phyloP scores from a whole-genome alignment of 2,329 filamentous ascomycete genomes.

The Thielaviopsis populi region DNA sequence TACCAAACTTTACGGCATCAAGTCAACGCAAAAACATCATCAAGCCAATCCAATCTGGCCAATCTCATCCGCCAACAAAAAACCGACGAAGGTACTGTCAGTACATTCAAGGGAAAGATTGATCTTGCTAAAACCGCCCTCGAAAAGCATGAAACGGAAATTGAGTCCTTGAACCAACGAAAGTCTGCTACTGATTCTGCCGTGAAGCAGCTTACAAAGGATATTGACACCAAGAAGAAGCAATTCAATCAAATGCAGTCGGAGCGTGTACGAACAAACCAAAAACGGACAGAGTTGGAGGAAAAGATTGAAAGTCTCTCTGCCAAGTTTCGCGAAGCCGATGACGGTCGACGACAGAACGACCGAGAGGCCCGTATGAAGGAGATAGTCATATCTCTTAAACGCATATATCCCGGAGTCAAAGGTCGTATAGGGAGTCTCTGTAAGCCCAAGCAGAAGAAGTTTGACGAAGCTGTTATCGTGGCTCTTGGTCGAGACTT shows the following conservation, averaged over 20 bases:
- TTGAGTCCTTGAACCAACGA: conserved; percentile 52
- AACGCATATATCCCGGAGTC: conserved; percentile 82
- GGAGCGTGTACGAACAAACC: conserved; percentile 64
- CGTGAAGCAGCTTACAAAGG: conserved; percentile 53
- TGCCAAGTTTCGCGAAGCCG: conserved; percentile 67
- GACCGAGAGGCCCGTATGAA: conserved; percentile 65
- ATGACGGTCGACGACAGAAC: conserved; percentile 72
- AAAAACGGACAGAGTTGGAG: conserved; percentile 75
- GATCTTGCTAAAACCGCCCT: conserved; percentile 61
- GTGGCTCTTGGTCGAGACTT: conserved; percentile 87
- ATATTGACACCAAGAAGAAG: conserved; percentile 82
- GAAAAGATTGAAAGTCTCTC: conserved; percentile 77
- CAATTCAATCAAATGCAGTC: conserved; percentile 76
- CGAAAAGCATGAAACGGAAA: conserved; percentile 58
- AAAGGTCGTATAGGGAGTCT: conserved; percentile 80
- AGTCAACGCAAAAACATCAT: conserved; percentile 66
- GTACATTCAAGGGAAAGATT: conserved; percentile 76
- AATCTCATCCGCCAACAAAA: conserved; percentile 79
- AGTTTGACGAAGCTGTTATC: conserved; percentile 83
- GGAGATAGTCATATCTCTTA: conserved; percentile 72
- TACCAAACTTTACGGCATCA: conserved; percentile 75
- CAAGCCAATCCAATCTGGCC: conserved; percentile 69
- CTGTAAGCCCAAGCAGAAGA: conserved; percentile 93
- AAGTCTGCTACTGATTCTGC: conserved; percentile 46
- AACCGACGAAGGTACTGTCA: conserved; percentile 80